Evolutionary conservation across 1,284 basidiomycete species (phyloP), one percentile per base, ranked within the genome.

Genomic region (Boletus mariae): DNA sequence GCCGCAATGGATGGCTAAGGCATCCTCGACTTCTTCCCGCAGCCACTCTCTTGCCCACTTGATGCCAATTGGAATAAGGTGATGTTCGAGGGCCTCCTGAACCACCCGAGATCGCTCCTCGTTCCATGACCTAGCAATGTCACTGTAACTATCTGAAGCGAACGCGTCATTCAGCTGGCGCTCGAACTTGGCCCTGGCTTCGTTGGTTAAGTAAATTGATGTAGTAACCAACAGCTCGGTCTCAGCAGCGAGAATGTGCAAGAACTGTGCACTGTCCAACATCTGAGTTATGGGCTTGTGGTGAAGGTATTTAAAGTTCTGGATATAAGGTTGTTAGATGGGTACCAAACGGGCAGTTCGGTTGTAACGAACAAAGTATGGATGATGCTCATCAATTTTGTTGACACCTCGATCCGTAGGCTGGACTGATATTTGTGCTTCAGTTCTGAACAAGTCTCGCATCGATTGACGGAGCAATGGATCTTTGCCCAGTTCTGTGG

Each of bases 231-330:
- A 78, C 47, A 89, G 85, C 56, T 98, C 92, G 12, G 85, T 75
- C 71, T 99, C 97, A 1, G 97, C 97, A 44, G 85, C 81, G 9
- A 99, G 82, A 59, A 99, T 97, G 61, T 94, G 86, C 31, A 99
- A 76, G 73, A 96, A 97, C 64, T 96, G 93, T 8, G 90, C 76
- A 0, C 78, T 79, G 57, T 85, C 79, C 43, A 85, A 66, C 79
- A 98, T 86, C 7, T 84, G 79, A n/a, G 70, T 69, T 31, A 93
- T 80, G 10, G 84, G 87, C 69, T 98, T 99, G 61, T 87, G 80
- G 40, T 81, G 75, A 38, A 99, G 78, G 74, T 98, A 99, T 77
- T 99, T 99, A 83, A 99, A 99, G 61, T 86, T 86, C 93, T 97
- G 61, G 20, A 31, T 46, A 37, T 40, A 41, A n/a, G 25, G 42